phyloP scores from a whole-genome alignment of 164 flowering plant genomes.

The Nymphaea colorata region DNA sequence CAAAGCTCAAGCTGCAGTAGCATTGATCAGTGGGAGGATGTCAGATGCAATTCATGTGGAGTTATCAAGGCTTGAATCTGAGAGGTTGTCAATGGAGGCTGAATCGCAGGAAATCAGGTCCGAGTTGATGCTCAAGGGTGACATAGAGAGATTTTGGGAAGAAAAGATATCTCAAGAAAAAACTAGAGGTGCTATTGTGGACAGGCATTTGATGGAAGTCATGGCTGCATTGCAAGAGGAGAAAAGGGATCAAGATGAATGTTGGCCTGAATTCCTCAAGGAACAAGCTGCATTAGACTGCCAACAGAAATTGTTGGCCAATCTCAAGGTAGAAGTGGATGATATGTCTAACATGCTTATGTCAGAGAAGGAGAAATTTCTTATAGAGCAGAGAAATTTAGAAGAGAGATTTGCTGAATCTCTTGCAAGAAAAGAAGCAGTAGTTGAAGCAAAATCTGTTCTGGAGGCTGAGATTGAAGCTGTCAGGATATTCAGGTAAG shows the following conservation, averaged over 20 bases:
- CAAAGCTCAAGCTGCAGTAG: conserved; percentile 84
- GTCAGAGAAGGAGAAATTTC: conserved; percentile 30
- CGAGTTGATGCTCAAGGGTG: conserved; percentile 61
- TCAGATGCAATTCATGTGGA: conserved; percentile 39
- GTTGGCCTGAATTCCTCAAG: conserved; percentile 28
- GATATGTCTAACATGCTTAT: conserved; percentile 61
- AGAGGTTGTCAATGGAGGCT: conserved; percentile 29
- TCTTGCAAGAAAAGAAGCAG: conserved; percentile 37
- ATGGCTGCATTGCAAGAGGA: conserved; percentile 44
- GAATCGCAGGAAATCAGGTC: conserved; percentile 48
- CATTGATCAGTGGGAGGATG: conserved; percentile 72
- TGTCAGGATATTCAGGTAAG: conserved; percentile 63
- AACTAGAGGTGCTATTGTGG: conserved; percentile 26
- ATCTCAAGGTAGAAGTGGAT: conserved; percentile 51
- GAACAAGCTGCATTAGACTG: conserved; percentile 74
- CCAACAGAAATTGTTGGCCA: conserved; percentile 50
- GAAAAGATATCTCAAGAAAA: conserved; percentile 38
- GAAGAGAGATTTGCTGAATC: conserved; percentile 28
- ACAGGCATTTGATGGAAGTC: conserved; percentile 22
- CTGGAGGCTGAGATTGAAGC: conserved; percentile 85
- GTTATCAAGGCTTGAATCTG: conserved; percentile 53
- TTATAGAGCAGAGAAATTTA: conserved; percentile 33
- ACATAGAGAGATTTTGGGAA: conserved; percentile 56
- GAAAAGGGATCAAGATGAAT: conserved; percentile 29
- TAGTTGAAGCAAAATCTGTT: conserved; percentile 54